Evolutionary conservation across 768 basidiomycete species (phyloP).

Genomic region (Gloeophyllum trabeum): DNA sequence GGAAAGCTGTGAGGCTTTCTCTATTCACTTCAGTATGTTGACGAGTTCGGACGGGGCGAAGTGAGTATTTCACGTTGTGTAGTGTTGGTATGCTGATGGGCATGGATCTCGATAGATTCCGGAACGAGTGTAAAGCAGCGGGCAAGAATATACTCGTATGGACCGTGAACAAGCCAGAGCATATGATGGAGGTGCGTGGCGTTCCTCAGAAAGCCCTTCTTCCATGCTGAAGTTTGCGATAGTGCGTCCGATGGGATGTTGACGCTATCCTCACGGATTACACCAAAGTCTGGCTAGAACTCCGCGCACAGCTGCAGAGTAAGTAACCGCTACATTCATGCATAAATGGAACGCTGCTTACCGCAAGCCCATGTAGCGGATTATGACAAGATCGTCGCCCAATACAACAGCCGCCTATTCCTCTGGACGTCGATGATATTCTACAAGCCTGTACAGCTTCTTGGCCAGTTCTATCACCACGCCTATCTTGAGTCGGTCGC

Average conservation of each 20-base stretch:
- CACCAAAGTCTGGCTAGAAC: slow-evolving; percentile 26
- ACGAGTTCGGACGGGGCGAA: slow-evolving; percentile 61
- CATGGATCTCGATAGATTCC: slow-evolving; percentile 41
- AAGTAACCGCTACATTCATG: slow-evolving; percentile 1
- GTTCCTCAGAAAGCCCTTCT: background rate
- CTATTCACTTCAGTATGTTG: slow-evolving; percentile 66
- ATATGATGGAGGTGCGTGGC: slow-evolving; percentile 76
- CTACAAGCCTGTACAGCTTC: slow-evolving; percentile 4
- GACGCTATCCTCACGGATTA: slow-evolving; percentile 35
- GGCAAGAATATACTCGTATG: slow-evolving; percentile 88
- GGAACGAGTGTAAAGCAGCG: slow-evolving; percentile 61
- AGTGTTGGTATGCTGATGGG: background rate
- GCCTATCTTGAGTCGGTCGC: background rate
- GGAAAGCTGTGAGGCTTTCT: slow-evolving; percentile 78
- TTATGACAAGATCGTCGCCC: slow-evolving; percentile 9
- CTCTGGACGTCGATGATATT: slow-evolving; percentile 10
- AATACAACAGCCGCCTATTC: slow-evolving; percentile 9
- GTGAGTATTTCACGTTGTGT: slow-evolving; percentile 24
- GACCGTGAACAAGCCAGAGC: slow-evolving; percentile 87
- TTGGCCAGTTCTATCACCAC: slow-evolving; percentile 1
- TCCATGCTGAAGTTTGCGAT: slow-evolving; percentile 4
- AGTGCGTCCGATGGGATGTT: slow-evolving; percentile 52
- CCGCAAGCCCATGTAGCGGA: slow-evolving; percentile 5
- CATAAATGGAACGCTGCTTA: slow-evolving; percentile 2
- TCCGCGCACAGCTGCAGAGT: slow-evolving; percentile 20